Evolutionary conservation across 768 basidiomycete species (phyloP).

Genomic region (Calvatia gigantea): DNA sequence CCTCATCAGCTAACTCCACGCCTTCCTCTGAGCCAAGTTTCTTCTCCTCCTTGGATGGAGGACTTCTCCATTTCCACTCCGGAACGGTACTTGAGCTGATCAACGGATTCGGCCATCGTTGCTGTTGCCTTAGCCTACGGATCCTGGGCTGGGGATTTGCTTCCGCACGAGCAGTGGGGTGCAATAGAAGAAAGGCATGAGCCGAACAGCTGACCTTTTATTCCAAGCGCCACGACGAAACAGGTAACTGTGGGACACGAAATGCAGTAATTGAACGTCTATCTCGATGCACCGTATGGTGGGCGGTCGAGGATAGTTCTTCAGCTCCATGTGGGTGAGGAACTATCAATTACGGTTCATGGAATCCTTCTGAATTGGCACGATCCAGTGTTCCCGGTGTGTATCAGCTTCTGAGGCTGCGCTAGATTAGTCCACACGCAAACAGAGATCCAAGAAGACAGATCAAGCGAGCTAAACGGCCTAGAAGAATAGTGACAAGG

Average conservation of each 20-base stretch:
- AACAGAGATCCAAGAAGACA: background rate
- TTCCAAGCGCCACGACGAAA: background rate
- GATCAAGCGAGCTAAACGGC: background rate
- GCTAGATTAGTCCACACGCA: too few species aligned
- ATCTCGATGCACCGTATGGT: slow-evolving; percentile 4
- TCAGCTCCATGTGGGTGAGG: slow-evolving; percentile 12
- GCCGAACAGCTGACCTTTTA: background rate
- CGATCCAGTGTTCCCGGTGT: background rate
- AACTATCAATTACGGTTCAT: background rate
- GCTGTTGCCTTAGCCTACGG: background rate
- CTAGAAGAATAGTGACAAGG: too few species aligned
- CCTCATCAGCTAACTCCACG: slow-evolving; percentile 19
- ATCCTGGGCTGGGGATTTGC: background rate
- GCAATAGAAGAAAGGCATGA: slow-evolving; percentile 1
- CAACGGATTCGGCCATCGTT: slow-evolving; percentile 2
- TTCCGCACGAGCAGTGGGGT: background rate
- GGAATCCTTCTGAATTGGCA: background rate
- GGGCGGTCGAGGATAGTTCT: slow-evolving; percentile 6
- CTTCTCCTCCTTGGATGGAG: slow-evolving; percentile 25
- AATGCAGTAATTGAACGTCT: background rate
- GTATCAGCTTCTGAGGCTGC: too few species aligned
- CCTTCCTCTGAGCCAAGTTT: slow-evolving; percentile 19
- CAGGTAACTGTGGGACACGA: background rate
- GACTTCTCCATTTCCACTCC: slow-evolving; percentile 14
- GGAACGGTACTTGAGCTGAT: slow-evolving; percentile 9